Base-by-base conservation (phyloP, 2,329 filamentous ascomycete genomes). In the Talaromyces funiculosus region DNA sequence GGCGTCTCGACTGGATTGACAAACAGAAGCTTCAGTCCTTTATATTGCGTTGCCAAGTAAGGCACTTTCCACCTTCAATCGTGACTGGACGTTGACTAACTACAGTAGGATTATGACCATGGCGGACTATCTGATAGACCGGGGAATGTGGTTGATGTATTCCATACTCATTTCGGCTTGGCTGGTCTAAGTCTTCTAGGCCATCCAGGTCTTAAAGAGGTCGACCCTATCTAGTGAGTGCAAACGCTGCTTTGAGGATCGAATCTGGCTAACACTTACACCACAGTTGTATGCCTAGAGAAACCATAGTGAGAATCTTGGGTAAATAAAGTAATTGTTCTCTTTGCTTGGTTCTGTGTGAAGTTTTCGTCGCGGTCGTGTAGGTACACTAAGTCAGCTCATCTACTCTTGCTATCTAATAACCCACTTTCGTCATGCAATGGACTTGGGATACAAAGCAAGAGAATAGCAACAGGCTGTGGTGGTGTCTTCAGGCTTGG, bases 71-170 rank as follows among this genome's bases (percentile, higher is more conserved):
- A 12, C 45, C 2, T 12, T 7, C 63, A 24, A 51, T 12, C 26
- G 55, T 29, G 24, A 7, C 12, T 35, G 9, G 26, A 16, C 45
- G 57, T 53, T 57, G 24, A 42, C 62, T 68, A 63, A 65, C 60
- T 61, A 68, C 24, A 71, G 33, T 63, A 84, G 80, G 94, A 99
- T 72, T 80, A 85, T 1, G 88, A 95, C 61, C 77, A 83, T 31
- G 94, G 94, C 26, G 94, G 94, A 10, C 85, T 99, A 66, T 88
- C 93, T 4, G 94, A 99, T 77, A 81, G 92, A 63, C 93, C 94
- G 9, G 92, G 90, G 26, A 87, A 99, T 70, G 92, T 93, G 88
- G 93, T 97, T 22, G 94, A 99, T 78, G 92, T 99, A 35, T 99
- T 95, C 80, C 94, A 99, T 72, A 97, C 94, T 0, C 80, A 87